These are phyloP conservation scores for Cercospora sp. DNA, from an alignment of 2,329 filamentous ascomycete genomes.

Conservation along the genomic window DNA sequence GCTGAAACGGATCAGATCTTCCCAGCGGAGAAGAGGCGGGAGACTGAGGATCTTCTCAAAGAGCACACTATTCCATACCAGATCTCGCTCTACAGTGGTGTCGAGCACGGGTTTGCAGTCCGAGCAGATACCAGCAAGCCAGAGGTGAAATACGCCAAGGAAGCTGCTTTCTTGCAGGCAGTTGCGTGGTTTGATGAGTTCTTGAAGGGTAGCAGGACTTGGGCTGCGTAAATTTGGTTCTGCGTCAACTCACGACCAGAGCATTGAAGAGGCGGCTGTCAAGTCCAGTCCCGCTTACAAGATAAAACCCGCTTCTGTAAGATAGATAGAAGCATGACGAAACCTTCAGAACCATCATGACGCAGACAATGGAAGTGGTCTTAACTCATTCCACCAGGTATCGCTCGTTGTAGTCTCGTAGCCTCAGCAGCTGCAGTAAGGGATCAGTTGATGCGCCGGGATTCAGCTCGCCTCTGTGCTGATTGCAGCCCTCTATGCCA, in stretches of 20 bases:
- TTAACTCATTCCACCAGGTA: background rate
- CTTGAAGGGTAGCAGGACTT: slow-evolving; percentile 43
- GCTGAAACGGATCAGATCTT: slow-evolving; percentile 64
- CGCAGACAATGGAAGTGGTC: background rate
- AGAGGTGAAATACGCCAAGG: slow-evolving; percentile 68
- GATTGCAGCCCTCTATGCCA: background rate
- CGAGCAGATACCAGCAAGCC: slow-evolving; percentile 62
- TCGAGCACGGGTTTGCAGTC: slow-evolving; percentile 74
- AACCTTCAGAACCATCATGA: background rate
- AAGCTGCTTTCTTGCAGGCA: slow-evolving; percentile 78
- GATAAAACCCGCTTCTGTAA: background rate
- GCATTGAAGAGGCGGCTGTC: background rate
- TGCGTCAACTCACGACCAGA: background rate
- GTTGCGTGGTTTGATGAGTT: slow-evolving; percentile 73
- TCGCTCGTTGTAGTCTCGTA: background rate
- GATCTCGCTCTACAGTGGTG: slow-evolving; percentile 71
- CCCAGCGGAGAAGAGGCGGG: slow-evolving; percentile 55
- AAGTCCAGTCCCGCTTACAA: background rate
- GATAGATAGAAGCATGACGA: background rate
- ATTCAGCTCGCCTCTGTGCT: background rate
- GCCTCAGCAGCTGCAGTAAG: background rate
- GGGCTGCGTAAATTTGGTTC: slow-evolving; percentile 23
- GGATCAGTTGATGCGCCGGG: background rate
- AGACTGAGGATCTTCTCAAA: slow-evolving; percentile 61
- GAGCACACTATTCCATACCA: slow-evolving; percentile 64